Conservation (phyloP, 345 rosid species). For the Aquilaria yunnanensis region DNA sequence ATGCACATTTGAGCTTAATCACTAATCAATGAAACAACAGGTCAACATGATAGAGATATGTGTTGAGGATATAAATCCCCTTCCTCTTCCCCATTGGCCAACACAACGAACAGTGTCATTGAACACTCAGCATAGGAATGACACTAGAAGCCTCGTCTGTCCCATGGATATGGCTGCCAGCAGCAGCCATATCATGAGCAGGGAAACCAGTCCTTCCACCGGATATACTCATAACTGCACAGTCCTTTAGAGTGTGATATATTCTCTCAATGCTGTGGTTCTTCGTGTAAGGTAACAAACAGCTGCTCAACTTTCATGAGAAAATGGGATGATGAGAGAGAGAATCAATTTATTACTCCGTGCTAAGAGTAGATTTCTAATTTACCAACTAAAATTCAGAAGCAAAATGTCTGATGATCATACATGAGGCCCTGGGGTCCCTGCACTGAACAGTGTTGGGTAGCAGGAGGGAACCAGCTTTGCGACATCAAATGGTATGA, state of each 20-base stretch:
- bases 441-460: constrained; percentile 38
- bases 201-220: constrained; percentile 74
- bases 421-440: constrained; percentile 37
- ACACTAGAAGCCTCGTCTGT: constrained; percentile 85
- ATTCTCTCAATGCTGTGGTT: constrained; percentile 66
- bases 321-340: background rate
- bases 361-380: no score
- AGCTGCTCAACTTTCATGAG: constrained; percentile 33
- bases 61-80: constrained; percentile 20
- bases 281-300: constrained; percentile 66
- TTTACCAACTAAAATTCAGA: no score
- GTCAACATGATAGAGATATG: no score
- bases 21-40: constrained; percentile 29
- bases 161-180: constrained; percentile 61
- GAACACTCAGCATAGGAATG: constrained; percentile 61
- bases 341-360: no score
- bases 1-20: no score
- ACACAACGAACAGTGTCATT: constrained; percentile 79
- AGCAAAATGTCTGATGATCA: constrained; percentile 3
- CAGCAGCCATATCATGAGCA: constrained; percentile 53
- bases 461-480: constrained; percentile 36
- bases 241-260: constrained; percentile 65
- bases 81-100: constrained; percentile 82
- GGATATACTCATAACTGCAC: constrained; percentile 66
- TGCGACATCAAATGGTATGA: constrained; percentile 42